Conservation (phyloP, 2,329 filamentous ascomycete species). For the Alternaria viburni region DNA sequence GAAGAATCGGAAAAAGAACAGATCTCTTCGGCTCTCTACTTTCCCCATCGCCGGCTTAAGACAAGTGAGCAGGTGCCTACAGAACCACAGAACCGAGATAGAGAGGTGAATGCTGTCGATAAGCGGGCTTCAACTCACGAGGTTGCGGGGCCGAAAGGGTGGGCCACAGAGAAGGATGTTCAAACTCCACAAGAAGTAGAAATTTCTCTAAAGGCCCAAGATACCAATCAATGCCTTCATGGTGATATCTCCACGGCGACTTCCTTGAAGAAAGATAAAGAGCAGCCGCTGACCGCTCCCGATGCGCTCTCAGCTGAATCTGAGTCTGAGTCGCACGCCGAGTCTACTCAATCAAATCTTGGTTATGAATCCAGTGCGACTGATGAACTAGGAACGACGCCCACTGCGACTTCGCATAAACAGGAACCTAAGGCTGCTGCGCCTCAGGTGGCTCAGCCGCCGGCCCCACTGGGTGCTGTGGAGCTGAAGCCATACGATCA, state of each 20-base stretch:
- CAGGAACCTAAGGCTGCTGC: constrained; percentile 40
- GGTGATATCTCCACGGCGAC: constrained; percentile 59
- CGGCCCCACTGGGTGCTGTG: constrained; percentile 80
- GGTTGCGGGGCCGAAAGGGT: constrained; percentile 37
- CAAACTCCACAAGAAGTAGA: constrained; percentile 61
- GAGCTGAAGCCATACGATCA: constrained; percentile 97
- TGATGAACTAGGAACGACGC: constrained; percentile 57
- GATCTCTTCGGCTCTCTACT: constrained; percentile 83
- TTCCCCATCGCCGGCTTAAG: constrained; percentile 71
- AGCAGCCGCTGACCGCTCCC: constrained; percentile 44
- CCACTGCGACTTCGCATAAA: constrained; percentile 41
- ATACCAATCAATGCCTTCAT: constrained; percentile 66
- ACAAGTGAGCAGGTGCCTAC: constrained; percentile 45
- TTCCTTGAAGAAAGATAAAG: constrained; percentile 47
- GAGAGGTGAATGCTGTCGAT: constrained; percentile 33
- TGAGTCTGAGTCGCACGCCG: constrained; percentile 50
- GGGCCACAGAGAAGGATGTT: constrained; percentile 37
- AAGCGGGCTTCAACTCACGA: constrained; percentile 35
- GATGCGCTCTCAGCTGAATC: constrained; percentile 48
- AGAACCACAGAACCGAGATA: constrained; percentile 31
- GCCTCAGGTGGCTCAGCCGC: constrained; percentile 44
- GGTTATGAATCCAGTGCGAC: constrained; percentile 61
- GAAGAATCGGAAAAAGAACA: constrained; percentile 78
- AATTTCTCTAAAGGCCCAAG: constrained; percentile 66
- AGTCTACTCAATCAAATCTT: constrained; percentile 52